phyloP scores from a whole-genome alignment of 805 yeast genomes.

The Schwanniomyces occidentalis region DNA sequence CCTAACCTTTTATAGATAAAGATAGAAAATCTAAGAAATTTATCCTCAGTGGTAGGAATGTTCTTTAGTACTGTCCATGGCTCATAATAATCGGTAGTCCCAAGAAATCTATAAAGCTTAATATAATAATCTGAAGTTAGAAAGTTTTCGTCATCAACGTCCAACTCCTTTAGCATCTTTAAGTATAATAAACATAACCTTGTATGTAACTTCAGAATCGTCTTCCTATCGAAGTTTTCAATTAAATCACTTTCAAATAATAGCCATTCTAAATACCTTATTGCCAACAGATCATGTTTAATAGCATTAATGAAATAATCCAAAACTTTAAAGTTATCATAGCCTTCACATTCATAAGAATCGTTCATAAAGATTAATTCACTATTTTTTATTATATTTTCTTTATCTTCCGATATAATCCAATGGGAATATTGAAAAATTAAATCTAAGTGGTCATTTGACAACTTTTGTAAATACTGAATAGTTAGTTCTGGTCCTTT shows the following conservation, averaged over 20 bases:
- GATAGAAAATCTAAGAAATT: slow-evolving; percentile 48
- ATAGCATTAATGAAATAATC: slow-evolving; percentile 42
- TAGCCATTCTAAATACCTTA: slow-evolving; percentile 49
- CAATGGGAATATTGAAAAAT: slow-evolving; percentile 58
- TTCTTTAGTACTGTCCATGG: slow-evolving; percentile 36
- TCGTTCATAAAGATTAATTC: slow-evolving; percentile 63
- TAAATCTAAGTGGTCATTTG: slow-evolving; percentile 48
- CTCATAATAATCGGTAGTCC: slow-evolving; percentile 31
- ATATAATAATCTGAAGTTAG: slow-evolving; percentile 18
- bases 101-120: slow-evolving; percentile 35
- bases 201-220: slow-evolving; percentile 19
- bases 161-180: slow-evolving; percentile 17
- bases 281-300: slow-evolving; percentile 22
- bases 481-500: slow-evolving; percentile 47
- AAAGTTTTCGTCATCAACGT: slow-evolving; percentile 9
- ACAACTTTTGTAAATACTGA: slow-evolving; percentile 58
- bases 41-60: slow-evolving; percentile 33
- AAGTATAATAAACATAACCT: slow-evolving; percentile 34
- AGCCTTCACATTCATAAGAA: slow-evolving; percentile 56
- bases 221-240: background rate
- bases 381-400: slow-evolving; percentile 35
- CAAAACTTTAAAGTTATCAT: slow-evolving; percentile 54
- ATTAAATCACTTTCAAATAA: slow-evolving; percentile 26
- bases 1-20: slow-evolving; percentile 59
- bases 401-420: slow-evolving; percentile 39